Evolutionary conservation across 108 stramenopile species (phyloP).

Genomic region (Aurantiochytrium sp.): DNA sequence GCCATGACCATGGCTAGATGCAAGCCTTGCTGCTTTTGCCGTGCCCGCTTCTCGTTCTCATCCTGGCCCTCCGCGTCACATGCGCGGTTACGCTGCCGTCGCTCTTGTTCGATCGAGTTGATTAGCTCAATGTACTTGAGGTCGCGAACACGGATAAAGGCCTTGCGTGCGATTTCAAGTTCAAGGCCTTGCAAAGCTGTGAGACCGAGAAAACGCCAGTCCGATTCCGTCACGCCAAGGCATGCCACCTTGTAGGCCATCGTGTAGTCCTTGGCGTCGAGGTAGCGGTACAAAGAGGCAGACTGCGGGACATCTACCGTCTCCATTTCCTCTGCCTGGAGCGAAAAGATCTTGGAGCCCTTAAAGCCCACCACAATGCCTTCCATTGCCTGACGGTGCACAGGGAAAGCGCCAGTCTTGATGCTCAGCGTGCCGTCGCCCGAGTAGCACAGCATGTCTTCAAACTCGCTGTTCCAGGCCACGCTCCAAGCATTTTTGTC

Average conservation of each 20-base stretch:
- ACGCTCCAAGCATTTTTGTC: slow-evolving; percentile 34
- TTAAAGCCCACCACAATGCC: slow-evolving; percentile 49
- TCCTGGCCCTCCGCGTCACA: background rate
- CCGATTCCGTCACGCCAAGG: slow-evolving; percentile 55
- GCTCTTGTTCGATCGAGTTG: slow-evolving; percentile 9
- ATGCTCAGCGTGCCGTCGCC: slow-evolving; percentile 42
- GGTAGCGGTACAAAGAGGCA: slow-evolving; percentile 25
- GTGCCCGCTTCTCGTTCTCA: background rate
- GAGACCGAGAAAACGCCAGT: slow-evolving; percentile 46
- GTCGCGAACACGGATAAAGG: slow-evolving; percentile 46
- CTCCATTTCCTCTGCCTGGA: slow-evolving; percentile 24
- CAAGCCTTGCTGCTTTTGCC: background rate
- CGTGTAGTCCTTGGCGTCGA: slow-evolving; percentile 31
- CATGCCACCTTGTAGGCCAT: slow-evolving; percentile 50
- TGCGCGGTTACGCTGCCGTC: background rate
- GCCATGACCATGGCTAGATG: slow-evolving; percentile 45
- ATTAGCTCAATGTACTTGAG: slow-evolving; percentile 44
- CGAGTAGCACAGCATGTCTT: slow-evolving; percentile 55
- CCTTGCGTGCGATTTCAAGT: slow-evolving; percentile 38
- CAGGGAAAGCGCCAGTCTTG: slow-evolving; percentile 42
- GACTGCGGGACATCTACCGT: slow-evolving; percentile 46
- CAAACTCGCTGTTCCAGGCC: slow-evolving; percentile 49
- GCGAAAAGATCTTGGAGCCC: slow-evolving; percentile 36
- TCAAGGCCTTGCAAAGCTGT: slow-evolving; percentile 35
- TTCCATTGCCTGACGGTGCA: slow-evolving; percentile 29